Evolutionary conservation across 139 green algal species (phyloP), one percentile per base, ranked within the genome.

Genomic region (Astrephomene gubernaculifera): DNA sequence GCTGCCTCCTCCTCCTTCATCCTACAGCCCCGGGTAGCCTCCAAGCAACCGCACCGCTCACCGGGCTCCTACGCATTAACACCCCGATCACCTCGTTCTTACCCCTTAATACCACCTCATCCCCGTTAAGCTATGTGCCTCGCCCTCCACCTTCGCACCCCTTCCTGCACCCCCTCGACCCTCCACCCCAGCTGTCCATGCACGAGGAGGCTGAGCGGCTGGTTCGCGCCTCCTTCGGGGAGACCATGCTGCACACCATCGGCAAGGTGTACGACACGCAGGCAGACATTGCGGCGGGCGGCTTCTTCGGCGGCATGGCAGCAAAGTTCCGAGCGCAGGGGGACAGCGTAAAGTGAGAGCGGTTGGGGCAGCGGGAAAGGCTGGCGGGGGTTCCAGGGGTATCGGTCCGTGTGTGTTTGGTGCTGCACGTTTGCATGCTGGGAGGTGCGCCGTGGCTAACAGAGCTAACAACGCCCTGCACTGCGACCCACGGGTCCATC

Each of bases 161-260:
- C n/a, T n/a, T n/a, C n/a, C n/a, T n/a, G n/a, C 19, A n/a, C 57
- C 22, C 57, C 22, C 19, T 24, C 9, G 6, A n/a, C 22, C 57
- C 57, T 27, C 57, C 57, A 6, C 57, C 31, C 19, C 57, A 27
- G 57, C 57, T n/a, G 17, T 73, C 87, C 17, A 96, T 96, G 91
- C 54, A 81, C 0, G 81, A 86, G 43, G 93, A 97, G 71, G 95
- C 93, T 0, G 9, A 68, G 3, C 71, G 91, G 38, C 90, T 98
- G 60, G 93, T 89, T 1, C 80, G 90, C 22, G 90, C 92, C 9
- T 95, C 94, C 22, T 98, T 96, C 87, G 96, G 96, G 21, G 89
- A 93, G n/a, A 94, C 91, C 27, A 94, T 98, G 91, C 91, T 98
- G 84, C 76, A 92, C 35, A 87, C 96, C 19, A 95, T 99, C 5